Base-by-base conservation (phyloP, 2,329 filamentous ascomycete species). In the Celoporthe dispersa region DNA sequence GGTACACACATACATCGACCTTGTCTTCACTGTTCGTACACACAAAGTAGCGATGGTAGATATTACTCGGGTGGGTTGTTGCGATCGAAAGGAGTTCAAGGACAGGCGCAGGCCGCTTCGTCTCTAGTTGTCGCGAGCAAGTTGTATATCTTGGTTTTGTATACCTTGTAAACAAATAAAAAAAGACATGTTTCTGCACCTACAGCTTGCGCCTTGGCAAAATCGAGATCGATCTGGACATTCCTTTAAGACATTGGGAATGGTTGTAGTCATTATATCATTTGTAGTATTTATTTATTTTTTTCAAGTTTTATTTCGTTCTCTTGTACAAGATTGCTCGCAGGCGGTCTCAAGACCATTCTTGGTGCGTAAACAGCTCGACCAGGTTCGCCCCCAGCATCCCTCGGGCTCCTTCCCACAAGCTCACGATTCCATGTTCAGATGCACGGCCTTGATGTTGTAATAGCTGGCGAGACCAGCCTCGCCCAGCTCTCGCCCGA, bases 401-500 rank as follows among this genome's bases (percentile, higher is more conserved):
- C 22, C 35, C 22, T 44, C 22, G 19, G 19, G 44, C 22, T 28
- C 1, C 12, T 5, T 16, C 9, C 1, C n/a, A 9, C 33, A 37
- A 19, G 33, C 51, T 65, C 69, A 72, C 2, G 74, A 76, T 16
- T 73, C 70, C 78, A 80, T 79, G 70, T 80, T 80, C 51, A 80
- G 74, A 71, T 82, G 79, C 6, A 80, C 75, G 28, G 75, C 75
- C 76, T 80, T 80, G 75, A 79, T 71, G 68, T 79, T 78, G 67
- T 76, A 80, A 70, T 80, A 80, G n/a, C 78, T 73, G 61, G 76
- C 75, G 59, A 80, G 72, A 2, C 78, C 79, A 0, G 79, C 78
- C 76, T 80, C 78, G 57, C 79, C 79, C 71, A 80, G 71, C 75
- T 80, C 79, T 64, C 79, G 73, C 1, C 79, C 79, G 53, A 80